Conservation (phyloP, 805 yeast genomes). For the Metschnikowia baotianmanensis region DNA sequence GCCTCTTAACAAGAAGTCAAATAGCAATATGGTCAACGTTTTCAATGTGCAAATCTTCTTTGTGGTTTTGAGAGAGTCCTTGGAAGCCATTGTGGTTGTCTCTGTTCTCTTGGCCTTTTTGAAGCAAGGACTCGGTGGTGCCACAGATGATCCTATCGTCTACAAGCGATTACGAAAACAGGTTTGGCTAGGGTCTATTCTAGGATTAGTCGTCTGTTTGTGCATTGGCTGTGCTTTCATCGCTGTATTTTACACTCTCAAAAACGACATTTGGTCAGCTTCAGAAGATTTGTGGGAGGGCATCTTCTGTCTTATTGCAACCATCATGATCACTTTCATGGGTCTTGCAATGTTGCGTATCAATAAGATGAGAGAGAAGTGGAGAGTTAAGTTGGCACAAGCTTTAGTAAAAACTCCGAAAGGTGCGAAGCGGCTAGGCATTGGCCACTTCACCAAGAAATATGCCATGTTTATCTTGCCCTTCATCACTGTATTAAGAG, state of each 20-base stretch:
- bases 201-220: conserved; percentile 78
- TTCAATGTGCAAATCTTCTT: conserved; percentile 75
- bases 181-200: conserved; percentile 79
- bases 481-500: conserved; percentile 86
- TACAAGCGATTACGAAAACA: conserved; percentile 68
- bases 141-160: conserved; percentile 43
- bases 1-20: neutral
- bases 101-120: conserved; percentile 90
- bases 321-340: conserved; percentile 85
- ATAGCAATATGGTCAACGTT: conserved; percentile 45
- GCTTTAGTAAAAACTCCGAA: conserved; percentile 55
- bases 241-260: too few species aligned
- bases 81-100: conserved; percentile 89
- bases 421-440: conserved; percentile 45
- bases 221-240: conserved; percentile 89
- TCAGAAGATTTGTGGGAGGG: conserved; percentile 60
- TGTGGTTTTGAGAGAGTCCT: too few species aligned
- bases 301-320: conserved; percentile 59
- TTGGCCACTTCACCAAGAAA: conserved; percentile 60
- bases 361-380: conserved; percentile 95
- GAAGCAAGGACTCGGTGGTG: conserved; percentile 76
- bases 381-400: conserved; percentile 86
- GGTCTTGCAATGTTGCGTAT: conserved; percentile 95
- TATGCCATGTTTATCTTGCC: conserved; percentile 90
- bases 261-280: conserved; percentile 54